Evolutionary conservation across 257 asterid species (phyloP), one percentile per base, ranked within the genome.

Genomic region (Leptodermis oblonga): DNA sequence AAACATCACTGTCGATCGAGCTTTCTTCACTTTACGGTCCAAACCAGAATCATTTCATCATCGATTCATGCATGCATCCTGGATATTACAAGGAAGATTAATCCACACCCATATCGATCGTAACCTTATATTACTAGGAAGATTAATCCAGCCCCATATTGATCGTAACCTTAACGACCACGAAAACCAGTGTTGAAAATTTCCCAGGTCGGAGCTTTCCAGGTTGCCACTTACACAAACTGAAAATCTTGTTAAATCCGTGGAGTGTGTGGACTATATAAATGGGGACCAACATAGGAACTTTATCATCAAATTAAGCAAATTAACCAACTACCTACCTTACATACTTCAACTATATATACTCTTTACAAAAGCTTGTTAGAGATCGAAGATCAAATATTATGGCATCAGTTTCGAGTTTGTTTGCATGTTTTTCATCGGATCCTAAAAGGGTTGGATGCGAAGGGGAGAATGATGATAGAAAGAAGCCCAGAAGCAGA

Each of bases 391-490:
- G 54, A 10, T 18, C 53, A 48, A 17, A 49, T n/a, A 59, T 1
- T 4, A 59, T 67, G 71, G 48, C 31, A 20, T 49, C 56, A 7
- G 37, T 67, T 17, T 49, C 48, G 25, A 67, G 45, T 17, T 67
- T 51, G 49, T n/a, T 67, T 15, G 71, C 62, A 3, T 67, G 71
- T 30, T 67, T 67, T 22, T 67, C 62, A 13, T 55, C 43, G 22
- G 43, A n/a, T 33, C 22, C 49, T 14, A 12, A 34, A 11, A 67
- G 12, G 71, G 71, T 67, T 51, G 71, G 12, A 6, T 51, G 71
- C 14, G 62, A 67, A 67, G 49, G 71, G 7, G 62, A 51, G 26
- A 28, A 55, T 23, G 37, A 33, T 4, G 62, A 55, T n/a, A 1
- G 0, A 26, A 53, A 53, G 31, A n/a, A n/a, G 30, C 9, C n/a